Evolutionary conservation across 2,329 filamentous ascomycete genomes (phyloP).

Genomic region (Diaporthe humulicola): DNA sequence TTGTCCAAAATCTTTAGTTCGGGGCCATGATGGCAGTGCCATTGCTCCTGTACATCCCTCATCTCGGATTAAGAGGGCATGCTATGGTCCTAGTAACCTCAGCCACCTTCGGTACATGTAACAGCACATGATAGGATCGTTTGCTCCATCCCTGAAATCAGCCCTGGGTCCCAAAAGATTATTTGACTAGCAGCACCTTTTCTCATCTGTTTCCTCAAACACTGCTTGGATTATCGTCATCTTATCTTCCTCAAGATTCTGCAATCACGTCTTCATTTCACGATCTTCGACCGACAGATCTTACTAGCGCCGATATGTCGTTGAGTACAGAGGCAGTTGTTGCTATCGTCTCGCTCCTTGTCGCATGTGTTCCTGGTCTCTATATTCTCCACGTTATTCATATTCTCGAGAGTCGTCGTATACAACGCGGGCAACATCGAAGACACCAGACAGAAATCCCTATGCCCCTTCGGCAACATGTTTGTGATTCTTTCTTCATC

Average conservation of each 20-base stretch:
- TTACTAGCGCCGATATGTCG: not conserved
- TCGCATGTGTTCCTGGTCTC: not conserved
- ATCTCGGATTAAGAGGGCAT: too few relatives aligned
- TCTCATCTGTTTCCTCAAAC: too few relatives aligned
- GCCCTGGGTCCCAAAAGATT: too few relatives aligned
- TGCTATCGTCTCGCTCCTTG: not conserved
- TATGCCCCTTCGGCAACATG: not conserved
- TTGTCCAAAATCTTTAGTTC: too few relatives aligned
- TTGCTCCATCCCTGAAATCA: too few relatives aligned
- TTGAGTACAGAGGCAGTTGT: not conserved
- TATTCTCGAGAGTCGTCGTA: not conserved
- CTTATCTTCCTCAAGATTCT: not conserved
- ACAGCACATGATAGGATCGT: too few relatives aligned
- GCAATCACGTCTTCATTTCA: not conserved
- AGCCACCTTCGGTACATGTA: too few relatives aligned
- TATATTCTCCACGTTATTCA: not conserved
- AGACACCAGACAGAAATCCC: not conserved
- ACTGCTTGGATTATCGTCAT: not conserved
- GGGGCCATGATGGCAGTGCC: too few relatives aligned
- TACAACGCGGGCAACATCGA: not conserved
- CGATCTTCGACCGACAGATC: too few relatives aligned
- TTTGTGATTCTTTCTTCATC: not conserved
- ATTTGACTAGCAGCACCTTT: too few relatives aligned
- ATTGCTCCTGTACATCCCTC: too few relatives aligned
- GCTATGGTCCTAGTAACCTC: too few relatives aligned